Conservation (phyloP, 148 eudicot genomes). For the Arbutus unedo region DNA sequence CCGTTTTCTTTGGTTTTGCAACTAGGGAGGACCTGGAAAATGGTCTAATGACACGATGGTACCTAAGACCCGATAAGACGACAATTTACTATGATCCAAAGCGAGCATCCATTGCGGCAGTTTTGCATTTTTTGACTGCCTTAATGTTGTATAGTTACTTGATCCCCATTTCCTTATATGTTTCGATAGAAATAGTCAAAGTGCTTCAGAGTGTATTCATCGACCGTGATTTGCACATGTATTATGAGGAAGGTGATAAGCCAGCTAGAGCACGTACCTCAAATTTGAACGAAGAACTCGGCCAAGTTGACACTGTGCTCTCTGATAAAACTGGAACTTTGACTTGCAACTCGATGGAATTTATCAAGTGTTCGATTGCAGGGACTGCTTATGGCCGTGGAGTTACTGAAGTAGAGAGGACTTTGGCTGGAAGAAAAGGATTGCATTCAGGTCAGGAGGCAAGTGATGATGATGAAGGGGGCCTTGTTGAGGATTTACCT, state of each 20-base stretch:
- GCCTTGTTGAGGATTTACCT: slow-evolving; percentile 13
- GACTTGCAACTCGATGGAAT: slow-evolving; percentile 79
- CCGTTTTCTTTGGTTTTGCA: slow-evolving; percentile 45
- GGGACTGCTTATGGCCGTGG: slow-evolving; percentile 57
- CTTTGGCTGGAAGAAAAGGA: slow-evolving; percentile 45
- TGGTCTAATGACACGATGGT: slow-evolving; percentile 57
- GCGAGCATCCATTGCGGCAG: slow-evolving; percentile 38
- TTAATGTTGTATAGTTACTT: slow-evolving; percentile 58
- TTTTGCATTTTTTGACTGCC: slow-evolving; percentile 52
- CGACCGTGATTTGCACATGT: slow-evolving; percentile 57
- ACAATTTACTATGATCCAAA: slow-evolving; percentile 45
- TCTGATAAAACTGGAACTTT: slow-evolving; percentile 77
- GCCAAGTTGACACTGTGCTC: slow-evolving; percentile 64
- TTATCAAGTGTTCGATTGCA: slow-evolving; percentile 71
- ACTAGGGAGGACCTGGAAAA: slow-evolving; percentile 41
- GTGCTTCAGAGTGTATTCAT: slow-evolving; percentile 55
- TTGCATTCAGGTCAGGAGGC: slow-evolving; percentile 23
- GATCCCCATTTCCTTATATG: slow-evolving; percentile 65
- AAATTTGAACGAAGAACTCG: slow-evolving; percentile 75
- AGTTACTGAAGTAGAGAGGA: slow-evolving; percentile 55
- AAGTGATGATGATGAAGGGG: slow-evolving; percentile 17
- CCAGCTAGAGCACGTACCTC: slow-evolving; percentile 75
- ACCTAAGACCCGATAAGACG: slow-evolving; percentile 51
- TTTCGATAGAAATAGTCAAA: slow-evolving; percentile 67
- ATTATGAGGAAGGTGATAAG: slow-evolving; percentile 51